Conservation (phyloP, 2,329 filamentous ascomycete species). For the Pseudocercospora vitis region DNA sequence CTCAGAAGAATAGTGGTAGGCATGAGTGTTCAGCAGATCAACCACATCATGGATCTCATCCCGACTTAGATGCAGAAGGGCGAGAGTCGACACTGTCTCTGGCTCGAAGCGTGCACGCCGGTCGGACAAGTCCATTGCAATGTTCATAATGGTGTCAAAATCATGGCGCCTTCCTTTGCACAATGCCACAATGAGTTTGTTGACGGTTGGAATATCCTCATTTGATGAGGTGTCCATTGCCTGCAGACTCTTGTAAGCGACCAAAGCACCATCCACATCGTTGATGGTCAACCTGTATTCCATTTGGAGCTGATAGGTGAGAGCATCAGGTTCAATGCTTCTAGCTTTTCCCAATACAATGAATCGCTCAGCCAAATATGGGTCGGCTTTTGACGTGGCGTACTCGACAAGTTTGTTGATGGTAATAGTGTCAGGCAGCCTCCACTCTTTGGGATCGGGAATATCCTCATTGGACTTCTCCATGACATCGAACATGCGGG, state of each 20-base stretch:
- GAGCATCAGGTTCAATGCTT: conserved; percentile 65
- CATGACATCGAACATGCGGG: conserved; percentile 71
- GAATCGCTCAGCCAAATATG: conserved; percentile 72
- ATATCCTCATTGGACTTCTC: conserved; percentile 35
- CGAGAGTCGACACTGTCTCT: conserved; percentile 72
- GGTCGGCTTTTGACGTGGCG: conserved; percentile 68
- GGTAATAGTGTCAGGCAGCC: conserved; percentile 63
- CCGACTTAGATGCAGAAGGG: conserved; percentile 69
- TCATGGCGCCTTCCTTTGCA: conserved; percentile 61
- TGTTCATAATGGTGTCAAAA: conserved; percentile 69
- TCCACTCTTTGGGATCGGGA: conserved; percentile 47
- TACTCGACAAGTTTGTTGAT: conserved; percentile 76
- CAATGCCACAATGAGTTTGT: conserved; percentile 69
- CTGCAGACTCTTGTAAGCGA: conserved; percentile 64
- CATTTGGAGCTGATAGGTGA: conserved; percentile 73
- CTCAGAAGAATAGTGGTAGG: conserved; percentile 66
- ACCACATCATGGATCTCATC: conserved; percentile 78
- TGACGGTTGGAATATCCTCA: conserved; percentile 64
- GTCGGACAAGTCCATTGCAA: conserved; percentile 72
- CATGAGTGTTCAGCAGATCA: conserved; percentile 76
- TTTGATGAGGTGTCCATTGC: conserved; percentile 56
- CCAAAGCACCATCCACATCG: conserved; percentile 69
- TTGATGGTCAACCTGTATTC: conserved; percentile 71
- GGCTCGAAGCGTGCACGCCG: conserved; percentile 69
- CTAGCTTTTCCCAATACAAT: conserved; percentile 65